Conservation (phyloP, 768 basidiomycete species). For the Galerina marginata region DNA sequence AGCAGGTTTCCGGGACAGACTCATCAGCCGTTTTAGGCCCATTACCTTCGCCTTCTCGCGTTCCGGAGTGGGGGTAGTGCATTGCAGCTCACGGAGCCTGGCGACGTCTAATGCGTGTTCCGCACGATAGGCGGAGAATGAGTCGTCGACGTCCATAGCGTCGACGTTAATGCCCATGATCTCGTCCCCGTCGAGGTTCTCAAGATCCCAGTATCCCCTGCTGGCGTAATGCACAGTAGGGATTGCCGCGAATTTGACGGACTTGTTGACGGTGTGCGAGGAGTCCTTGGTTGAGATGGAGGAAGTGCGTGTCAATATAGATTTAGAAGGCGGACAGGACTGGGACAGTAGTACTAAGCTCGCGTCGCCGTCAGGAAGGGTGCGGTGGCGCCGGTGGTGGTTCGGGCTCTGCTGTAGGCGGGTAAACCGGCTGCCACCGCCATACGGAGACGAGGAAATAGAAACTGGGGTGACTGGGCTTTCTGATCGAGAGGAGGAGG, state of each 20-base stretch:
- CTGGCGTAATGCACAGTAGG: constrained; percentile 63
- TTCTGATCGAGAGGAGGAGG: constrained; percentile 35
- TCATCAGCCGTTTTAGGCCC: constrained; percentile 42
- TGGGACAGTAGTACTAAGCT: constrained; percentile 27
- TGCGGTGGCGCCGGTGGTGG: constrained; percentile 28
- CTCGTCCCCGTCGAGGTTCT: constrained; percentile 15
- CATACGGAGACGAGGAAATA: constrained; percentile 21
- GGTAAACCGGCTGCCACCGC: constrained; percentile 1
- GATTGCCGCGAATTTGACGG: constrained; percentile 73
- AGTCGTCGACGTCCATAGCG: constrained; percentile 42
- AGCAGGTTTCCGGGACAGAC: constrained; percentile 31
- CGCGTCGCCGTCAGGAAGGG: constrained; percentile 12
- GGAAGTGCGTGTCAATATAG: constrained; percentile 61
- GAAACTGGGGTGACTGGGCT: constrained; percentile 35
- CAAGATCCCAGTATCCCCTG: constrained; percentile 34
- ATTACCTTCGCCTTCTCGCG: constrained; percentile 29
- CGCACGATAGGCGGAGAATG: constrained; percentile 22
- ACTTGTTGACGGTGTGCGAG: constrained; percentile 45
- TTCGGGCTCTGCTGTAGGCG: constrained; percentile 23
- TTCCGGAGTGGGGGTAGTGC: constrained; percentile 30
- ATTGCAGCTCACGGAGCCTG: constrained; percentile 26
- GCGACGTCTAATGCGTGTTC: constrained; percentile 22
- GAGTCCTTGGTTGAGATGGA: constrained; percentile 52
- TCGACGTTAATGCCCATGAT: constrained; percentile 41
- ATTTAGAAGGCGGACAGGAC: constrained; percentile 52